Evolutionary conservation across 2,329 filamentous ascomycete genomes (phyloP).

Genomic region (Hymenoscyphus repandus): DNA sequence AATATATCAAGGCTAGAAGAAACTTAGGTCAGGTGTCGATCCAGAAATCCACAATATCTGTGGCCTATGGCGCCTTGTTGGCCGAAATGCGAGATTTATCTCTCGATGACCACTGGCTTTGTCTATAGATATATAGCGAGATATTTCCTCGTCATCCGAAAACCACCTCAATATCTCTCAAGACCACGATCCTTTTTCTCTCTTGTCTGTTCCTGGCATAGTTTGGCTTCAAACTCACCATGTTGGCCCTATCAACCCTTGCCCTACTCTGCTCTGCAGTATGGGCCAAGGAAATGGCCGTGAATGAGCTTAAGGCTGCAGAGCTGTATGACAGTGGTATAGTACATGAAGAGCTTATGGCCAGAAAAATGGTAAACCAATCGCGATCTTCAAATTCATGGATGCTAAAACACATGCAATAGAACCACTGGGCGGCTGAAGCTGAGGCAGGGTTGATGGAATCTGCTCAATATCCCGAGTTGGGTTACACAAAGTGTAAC

Average conservation of each 20-base stretch:
- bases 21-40: neutral
- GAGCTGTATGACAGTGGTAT: slow-evolving; percentile 10
- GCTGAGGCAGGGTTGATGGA: slow-evolving; percentile 32
- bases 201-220: neutral
- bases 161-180: neutral
- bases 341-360: slow-evolving; percentile 10
- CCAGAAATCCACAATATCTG: neutral
- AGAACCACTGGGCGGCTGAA: slow-evolving; percentile 28
- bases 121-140: neutral
- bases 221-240: neutral
- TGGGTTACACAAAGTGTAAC: slow-evolving; percentile 37
- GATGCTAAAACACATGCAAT: neutral
- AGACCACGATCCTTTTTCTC: no score
- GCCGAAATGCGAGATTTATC: neutral
- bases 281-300: slow-evolving; percentile 6
- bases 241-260: slow-evolving; percentile 3
- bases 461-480: slow-evolving; percentile 34
- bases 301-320: neutral
- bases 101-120: neutral
- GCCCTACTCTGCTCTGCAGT: slow-evolving; percentile 1
- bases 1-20: neutral
- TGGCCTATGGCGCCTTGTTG: neutral
- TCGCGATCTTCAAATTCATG: no score
- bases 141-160: neutral
- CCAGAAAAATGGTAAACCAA: slow-evolving; percentile 8